Percentiles rank a stretch among this genome's conserved stretches.
Evolutionary conservation across 164 flowering plant genomes (phyloP).

Genomic region (Buxus sempervirens): DNA sequence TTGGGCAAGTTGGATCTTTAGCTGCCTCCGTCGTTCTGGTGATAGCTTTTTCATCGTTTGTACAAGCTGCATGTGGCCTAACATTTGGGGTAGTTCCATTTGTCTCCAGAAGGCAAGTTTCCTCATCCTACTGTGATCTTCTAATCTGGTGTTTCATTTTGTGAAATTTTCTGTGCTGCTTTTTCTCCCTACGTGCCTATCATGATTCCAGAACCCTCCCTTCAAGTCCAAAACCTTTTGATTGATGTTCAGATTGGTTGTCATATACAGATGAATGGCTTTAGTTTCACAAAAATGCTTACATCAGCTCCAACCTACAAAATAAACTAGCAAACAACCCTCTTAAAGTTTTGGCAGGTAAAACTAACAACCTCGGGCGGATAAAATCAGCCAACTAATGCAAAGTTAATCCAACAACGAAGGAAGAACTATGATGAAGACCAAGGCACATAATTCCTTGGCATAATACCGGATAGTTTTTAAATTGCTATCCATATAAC

Average conservation of each 20-base stretch:
- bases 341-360: too few relatives aligned
- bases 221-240: neutral
- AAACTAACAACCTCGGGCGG: neutral
- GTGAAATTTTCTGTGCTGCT: neutral
- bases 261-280: too few relatives aligned
- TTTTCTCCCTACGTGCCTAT: neutral
- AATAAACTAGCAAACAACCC: too few relatives aligned
- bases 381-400: neutral
- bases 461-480: neutral
- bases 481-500: neutral
- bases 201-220: neutral
- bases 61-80: constrained; percentile 85
- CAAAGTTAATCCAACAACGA: neutral
- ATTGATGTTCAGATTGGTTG: neutral
- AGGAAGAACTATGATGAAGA: neutral
- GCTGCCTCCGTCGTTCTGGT: constrained; percentile 51
- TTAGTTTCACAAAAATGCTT: too few relatives aligned
- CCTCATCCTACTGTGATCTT: neutral
- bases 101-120: constrained; percentile 66
- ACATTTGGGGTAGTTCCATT: constrained; percentile 91
- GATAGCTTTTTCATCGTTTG: constrained; percentile 69
- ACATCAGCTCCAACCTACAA: too few relatives aligned
- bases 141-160: neutral
- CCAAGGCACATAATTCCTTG: neutral
- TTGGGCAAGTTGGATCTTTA: constrained; percentile 57